Evolutionary conservation across 2,329 filamentous ascomycete species (phyloP).

Genomic region (Bipolaris victoriae): DNA sequence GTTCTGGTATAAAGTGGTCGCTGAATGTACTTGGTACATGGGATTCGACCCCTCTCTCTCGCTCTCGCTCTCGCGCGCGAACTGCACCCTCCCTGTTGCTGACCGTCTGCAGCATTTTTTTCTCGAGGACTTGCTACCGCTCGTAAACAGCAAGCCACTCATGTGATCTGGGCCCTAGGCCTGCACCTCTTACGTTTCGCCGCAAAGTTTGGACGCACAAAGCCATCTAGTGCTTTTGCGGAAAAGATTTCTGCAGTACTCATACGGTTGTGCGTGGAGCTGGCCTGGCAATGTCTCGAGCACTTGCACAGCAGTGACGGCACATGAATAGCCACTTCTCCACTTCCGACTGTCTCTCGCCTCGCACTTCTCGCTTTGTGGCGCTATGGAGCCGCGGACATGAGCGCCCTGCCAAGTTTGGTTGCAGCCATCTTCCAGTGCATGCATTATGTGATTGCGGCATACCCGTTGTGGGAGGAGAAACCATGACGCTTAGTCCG

Average conservation of each 20-base stretch:
- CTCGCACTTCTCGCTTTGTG: slow-evolving; percentile 19
- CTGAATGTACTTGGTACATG: slow-evolving; percentile 21
- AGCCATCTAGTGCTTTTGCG: slow-evolving; percentile 12
- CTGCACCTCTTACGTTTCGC: slow-evolving; percentile 23
- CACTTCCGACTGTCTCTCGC: slow-evolving; percentile 22
- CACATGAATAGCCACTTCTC: slow-evolving; percentile 15
- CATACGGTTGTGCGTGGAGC: slow-evolving; percentile 9
- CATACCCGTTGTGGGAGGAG: not conserved
- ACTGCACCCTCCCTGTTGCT: slow-evolving; percentile 19
- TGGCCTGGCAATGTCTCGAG: not conserved
- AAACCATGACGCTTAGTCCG: not conserved
- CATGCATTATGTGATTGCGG: not conserved
- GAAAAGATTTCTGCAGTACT: slow-evolving; percentile 13
- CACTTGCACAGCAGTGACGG: slow-evolving; percentile 14
- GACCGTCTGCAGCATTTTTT: slow-evolving; percentile 12
- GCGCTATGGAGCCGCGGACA: slow-evolving; percentile 7
- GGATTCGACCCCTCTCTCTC: slow-evolving; percentile 21
- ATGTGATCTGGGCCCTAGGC: slow-evolving; percentile 10
- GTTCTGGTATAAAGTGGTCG: slow-evolving; percentile 21
- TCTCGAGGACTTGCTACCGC: slow-evolving; percentile 17
- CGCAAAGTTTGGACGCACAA: slow-evolving; percentile 15
- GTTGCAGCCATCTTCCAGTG: not conserved
- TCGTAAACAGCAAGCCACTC: slow-evolving; percentile 15
- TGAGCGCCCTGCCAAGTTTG: slow-evolving; percentile 10
- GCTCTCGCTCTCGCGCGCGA: slow-evolving; percentile 7